Base-by-base conservation (phyloP, 495 filamentous ascomycete genomes). In the Ramalina intermedia region DNA sequence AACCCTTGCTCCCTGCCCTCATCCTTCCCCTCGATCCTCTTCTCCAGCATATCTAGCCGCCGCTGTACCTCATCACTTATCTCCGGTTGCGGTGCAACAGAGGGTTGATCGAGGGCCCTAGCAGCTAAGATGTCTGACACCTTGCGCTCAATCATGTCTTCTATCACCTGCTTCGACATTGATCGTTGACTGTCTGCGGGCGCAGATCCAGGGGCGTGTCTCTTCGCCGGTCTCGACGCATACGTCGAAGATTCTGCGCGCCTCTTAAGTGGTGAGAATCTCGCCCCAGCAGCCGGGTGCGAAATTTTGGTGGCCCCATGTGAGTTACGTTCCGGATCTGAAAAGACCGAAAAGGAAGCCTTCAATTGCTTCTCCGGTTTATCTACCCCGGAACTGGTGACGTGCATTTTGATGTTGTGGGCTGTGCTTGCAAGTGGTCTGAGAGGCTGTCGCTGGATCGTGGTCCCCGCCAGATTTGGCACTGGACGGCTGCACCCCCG, bases 71-170 rank as follows among this genome's bases (percentile, higher is more conserved):
- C 80, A 16, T 88, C 84, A 49, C 76, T 83, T 16, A 89, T 71
- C 20, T 77, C 73, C 5, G 63, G 67, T 9, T 75, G 70, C 16
- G 73, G 71, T 3, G 72, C 69, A 11, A 67, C 56, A 3, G 71
- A 67, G 44, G 71, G 60, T 23, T 73, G 70, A 55, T 69, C 70
- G 24, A 73, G 55, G 12, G 71, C 69, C 47, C 58, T 56, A 8
- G 81, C 75, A 2, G 88, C 87, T 1, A 96, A 67, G 29, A 91
- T 85, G 60, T 94, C 89, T 40, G 82, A 81, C 0, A 98, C 85
- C 54, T 94, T 94, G 58, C 79, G 82, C 60, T 91, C 84, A 6
- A 98, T 85, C 63, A 96, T 79, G 40, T 88, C 86, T 57, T 95
- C 89, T 37, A 94, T 89, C 48, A 74, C 79, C n/a, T 75, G 79